phyloP scores from a whole-genome alignment of 305 asterid species.

The Fraxinus greggii region DNA sequence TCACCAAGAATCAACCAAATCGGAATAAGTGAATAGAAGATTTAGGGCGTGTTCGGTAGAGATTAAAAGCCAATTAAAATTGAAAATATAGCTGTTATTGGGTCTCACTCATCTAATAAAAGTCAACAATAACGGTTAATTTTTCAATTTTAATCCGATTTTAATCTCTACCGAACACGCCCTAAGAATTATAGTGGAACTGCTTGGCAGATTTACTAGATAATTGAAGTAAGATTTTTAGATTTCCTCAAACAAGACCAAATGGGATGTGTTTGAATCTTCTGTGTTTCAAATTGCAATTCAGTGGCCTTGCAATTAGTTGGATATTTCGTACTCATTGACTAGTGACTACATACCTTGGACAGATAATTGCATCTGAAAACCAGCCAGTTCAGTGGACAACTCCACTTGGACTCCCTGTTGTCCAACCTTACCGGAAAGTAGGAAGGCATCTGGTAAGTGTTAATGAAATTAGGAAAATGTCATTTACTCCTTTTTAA shows the following conservation, averaged over 20 bases:
- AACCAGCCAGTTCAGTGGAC: slow-evolving; percentile 91
- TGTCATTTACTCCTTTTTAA: neutral
- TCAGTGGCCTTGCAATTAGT: slow-evolving; percentile 8
- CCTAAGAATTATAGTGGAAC: neutral
- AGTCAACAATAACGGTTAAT: no score
- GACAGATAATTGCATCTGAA: slow-evolving; percentile 84
- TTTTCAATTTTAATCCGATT: no score
- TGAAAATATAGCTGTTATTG: no score
- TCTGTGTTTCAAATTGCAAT: slow-evolving; percentile 3
- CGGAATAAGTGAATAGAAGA: no score
- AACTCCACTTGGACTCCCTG: slow-evolving; percentile 98
- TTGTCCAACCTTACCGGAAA: slow-evolving; percentile 93
- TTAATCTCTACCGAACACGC: no score
- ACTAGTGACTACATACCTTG: slow-evolving; percentile 29
- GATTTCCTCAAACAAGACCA: neutral
- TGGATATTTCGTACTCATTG: slow-evolving; percentile 21
- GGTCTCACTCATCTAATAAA: no score
- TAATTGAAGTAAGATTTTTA: neutral
- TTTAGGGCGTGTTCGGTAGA: no score
- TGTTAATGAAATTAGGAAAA: slow-evolving; percentile 14
- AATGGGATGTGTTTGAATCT: neutral
- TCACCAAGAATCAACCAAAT: no score
- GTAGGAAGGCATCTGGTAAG: slow-evolving; percentile 71
- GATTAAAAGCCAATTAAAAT: no score
- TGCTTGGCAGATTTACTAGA: neutral